Base-by-base conservation (phyloP, 805 yeast genomes). In the Metschnikowia corniflorae region DNA sequence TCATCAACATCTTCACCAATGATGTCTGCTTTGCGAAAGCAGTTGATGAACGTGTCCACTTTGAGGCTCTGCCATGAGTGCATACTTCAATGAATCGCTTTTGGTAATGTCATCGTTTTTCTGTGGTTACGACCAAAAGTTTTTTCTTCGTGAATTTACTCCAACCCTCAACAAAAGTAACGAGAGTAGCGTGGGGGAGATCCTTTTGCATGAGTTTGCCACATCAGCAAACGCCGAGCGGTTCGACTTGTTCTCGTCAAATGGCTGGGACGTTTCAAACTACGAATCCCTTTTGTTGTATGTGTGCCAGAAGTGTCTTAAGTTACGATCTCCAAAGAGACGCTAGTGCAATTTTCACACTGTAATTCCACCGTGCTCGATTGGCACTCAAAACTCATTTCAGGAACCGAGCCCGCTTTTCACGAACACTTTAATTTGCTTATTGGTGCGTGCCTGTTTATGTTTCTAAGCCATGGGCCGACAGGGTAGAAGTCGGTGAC, bases 351-450 rank as follows among this genome's bases (percentile, higher is more conserved):
- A 4, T 55, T 61, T 42, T 58, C 47, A 33, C 37, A 39, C 23
- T 73, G 58, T 58, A 58, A 55, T 26, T 54, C 9, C 53, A 58
- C 35, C 60, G 60, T 73, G 1, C 57, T 83, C 28, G 62, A 67
- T 4, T 47, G 82, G 2, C 73, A 57, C 22, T 35, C 47, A 2
- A 19, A 65, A 1, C 51, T 83, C 16, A 46, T 80, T 1, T 76
- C 75, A 46, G 88, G 86, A 0, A 63, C 71, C 10, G 89, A 82
- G 46, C 34, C 62, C 0, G 70, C 75, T 35, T 79, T 81, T 38
- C 64, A 63, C 6, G 58, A 57, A 1, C 66, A 66, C 27, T 68
- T 78, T 21, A 56, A 65, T n/a, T 43, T 55, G 6, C 47, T 76
- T 18, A 57, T 78, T 13, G 61, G 63, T 16, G 35, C 55, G 4